Base-by-base conservation (phyloP, 148 eudicot genomes). In the Arbutus unedo region DNA sequence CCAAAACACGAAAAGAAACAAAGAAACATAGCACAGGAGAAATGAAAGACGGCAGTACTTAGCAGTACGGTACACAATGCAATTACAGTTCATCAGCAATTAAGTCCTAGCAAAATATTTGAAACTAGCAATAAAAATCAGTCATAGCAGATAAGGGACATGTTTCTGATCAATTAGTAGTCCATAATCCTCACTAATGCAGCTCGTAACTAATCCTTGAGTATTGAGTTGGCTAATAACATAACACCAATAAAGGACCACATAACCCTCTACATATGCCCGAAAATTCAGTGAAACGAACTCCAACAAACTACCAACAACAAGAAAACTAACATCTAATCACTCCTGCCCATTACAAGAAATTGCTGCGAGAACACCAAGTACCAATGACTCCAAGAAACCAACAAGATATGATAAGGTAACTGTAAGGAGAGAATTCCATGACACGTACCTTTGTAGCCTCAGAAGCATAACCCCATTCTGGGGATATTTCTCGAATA, bases 401-500 rank as follows among this genome's bases (percentile, higher is more conserved):
- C 51, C 14, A 31, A 57, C 44, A 53, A 18, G 23, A 21, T 44
- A 56, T 56, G 45, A 73, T 21, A 81, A 81, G 75, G 60, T 71
- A 47, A 55, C 21, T 11, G 81, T 78, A 55, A 59, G 47, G 14
- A 49, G 21, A 59, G 14, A 53, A 77, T 38, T 56, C 81, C 43
- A 81, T 2, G 71, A 74, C 47, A 84, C 57, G 45, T 89, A 93
- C 98, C 95, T 92, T 93, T 8, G 95, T 88, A 66, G 86, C 77
- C 82, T 90, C 92, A 19, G 88, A 82, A 56, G 89, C 82, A 87
- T 88, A 95, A 81, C 95, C 91, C 97, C 95, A 95, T 67, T 91
- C 91, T 44, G 98, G 98, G 60, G 91, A 91, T 83, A 95, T 84
- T 81, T 91, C 94, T 43, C 82, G 90, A 78, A 95, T 95, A 4